These are phyloP conservation scores for Heteromeles arbutifolia DNA, from an alignment of 306 rosid genomes.

Conservation along the genomic window DNA sequence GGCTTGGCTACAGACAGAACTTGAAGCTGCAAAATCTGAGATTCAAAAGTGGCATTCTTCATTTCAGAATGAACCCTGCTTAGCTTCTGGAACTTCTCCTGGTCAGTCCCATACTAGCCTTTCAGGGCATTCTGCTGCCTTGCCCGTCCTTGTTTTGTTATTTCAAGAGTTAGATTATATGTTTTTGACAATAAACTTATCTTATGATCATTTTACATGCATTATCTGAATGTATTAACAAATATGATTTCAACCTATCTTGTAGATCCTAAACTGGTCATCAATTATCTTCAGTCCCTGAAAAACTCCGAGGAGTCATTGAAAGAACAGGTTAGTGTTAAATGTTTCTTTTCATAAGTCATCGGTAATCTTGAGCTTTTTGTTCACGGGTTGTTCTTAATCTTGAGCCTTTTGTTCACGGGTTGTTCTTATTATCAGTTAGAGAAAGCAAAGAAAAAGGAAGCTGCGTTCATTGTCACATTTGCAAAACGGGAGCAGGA, in stretches of 20 bases:
- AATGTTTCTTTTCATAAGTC: slow-evolving; percentile 7
- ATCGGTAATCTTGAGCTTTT: neutral
- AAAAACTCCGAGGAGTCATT: slow-evolving; percentile 78
- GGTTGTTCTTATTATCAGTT: slow-evolving; percentile 42
- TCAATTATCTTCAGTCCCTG: slow-evolving; percentile 69
- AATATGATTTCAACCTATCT: slow-evolving; percentile 13
- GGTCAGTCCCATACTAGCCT: slow-evolving; percentile 40
- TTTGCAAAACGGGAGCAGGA: slow-evolving; percentile 94
- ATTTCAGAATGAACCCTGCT: slow-evolving; percentile 61
- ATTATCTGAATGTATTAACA: neutral
- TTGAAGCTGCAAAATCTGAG: slow-evolving; percentile 67
- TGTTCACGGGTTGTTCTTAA: slow-evolving; percentile 5
- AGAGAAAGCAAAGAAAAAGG: slow-evolving; percentile 95
- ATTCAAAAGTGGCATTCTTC: slow-evolving; percentile 74
- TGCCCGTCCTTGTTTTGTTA: neutral
- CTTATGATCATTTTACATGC: neutral
- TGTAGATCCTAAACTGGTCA: slow-evolving; percentile 65
- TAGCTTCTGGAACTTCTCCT: slow-evolving; percentile 62
- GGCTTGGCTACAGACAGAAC: slow-evolving; percentile 50
- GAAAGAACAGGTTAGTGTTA: slow-evolving; percentile 68
- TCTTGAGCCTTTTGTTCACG: slow-evolving; percentile 4
- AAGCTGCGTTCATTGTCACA: slow-evolving; percentile 89
- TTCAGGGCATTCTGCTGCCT: neutral
- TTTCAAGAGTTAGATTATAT: neutral
- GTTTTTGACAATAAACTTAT: neutral